Conservation (phyloP, 257 asterid species). For the Solanum neorickii region DNA sequence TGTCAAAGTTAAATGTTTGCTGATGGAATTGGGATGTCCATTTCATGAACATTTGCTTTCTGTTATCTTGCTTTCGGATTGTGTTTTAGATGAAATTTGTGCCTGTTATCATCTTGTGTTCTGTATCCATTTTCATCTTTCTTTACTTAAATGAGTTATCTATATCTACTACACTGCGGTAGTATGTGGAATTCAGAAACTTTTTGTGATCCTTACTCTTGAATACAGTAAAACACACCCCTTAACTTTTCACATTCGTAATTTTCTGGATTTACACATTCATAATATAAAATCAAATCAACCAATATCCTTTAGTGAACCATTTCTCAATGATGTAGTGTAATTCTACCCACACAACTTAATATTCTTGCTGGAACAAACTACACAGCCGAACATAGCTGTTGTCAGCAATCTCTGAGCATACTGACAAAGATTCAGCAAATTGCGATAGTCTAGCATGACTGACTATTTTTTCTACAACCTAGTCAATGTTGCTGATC, state of each 20-base stretch:
- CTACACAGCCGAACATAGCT: not conserved
- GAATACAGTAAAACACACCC: not conserved
- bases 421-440: not conserved
- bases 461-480: not conserved
- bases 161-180: not conserved
- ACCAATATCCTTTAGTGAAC: not conserved
- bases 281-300: not conserved
- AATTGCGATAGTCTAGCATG: not conserved
- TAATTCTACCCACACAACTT: not conserved
- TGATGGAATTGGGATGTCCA: conserved; percentile 12
- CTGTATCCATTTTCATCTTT: not conserved
- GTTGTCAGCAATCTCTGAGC: not conserved
- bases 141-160: not conserved
- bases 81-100: conserved; percentile 4
- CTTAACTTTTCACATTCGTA: not conserved
- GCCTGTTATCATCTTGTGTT: not conserved
- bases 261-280: not conserved
- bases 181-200: not conserved
- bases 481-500: not conserved
- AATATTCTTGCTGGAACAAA: not conserved
- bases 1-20: conserved; percentile 19
- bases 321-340: not conserved
- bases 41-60: conserved; percentile 7
- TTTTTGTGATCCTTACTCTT: not conserved
- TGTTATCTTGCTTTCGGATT: conserved; percentile 1